Percentiles rank a stretch among this genome's conserved stretches.
Conservation (phyloP, 768 basidiomycete species). For the Macrolepiota fuliginosa region DNA sequence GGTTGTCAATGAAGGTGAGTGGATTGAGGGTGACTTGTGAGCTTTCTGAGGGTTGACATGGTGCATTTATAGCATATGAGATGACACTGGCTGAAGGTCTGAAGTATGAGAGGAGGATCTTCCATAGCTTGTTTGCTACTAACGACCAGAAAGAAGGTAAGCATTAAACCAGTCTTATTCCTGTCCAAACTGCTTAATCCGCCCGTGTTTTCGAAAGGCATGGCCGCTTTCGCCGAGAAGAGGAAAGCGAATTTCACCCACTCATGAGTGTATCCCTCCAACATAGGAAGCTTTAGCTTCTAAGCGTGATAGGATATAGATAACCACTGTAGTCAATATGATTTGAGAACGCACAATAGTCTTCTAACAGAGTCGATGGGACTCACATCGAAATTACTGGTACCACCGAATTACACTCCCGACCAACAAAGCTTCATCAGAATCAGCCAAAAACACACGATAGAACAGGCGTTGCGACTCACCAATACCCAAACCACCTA, state of each 20-base stretch:
- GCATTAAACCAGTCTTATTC: conserved; percentile 25
- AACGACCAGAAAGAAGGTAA: conserved; percentile 93
- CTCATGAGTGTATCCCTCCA: conserved; percentile 24
- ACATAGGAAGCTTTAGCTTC: neutral
- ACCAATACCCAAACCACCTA: conserved; percentile 66
- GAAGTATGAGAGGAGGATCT: conserved; percentile 82
- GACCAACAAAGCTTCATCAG: conserved; percentile 29
- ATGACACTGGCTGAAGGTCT: conserved; percentile 79
- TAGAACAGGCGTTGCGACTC: conserved; percentile 16
- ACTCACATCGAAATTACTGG: conserved; percentile 19
- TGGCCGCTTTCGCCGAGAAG: conserved; percentile 94
- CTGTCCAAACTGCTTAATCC: neutral
- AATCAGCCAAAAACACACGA: neutral
- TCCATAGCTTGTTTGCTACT: conserved; percentile 92
- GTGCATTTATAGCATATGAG: conserved; percentile 63
- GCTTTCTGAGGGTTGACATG: conserved; percentile 1
- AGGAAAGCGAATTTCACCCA: conserved; percentile 83
- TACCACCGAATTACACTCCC: conserved; percentile 41
- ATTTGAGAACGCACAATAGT: neutral
- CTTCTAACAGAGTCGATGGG: neutral
- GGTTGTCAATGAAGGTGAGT: conserved; percentile 82
- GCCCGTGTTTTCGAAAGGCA: conserved; percentile 54
- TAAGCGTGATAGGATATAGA: neutral
- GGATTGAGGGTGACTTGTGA: neutral
- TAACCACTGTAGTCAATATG: neutral